These are phyloP conservation scores for Phytophthora hibernalis DNA, from an alignment of 352 stramenopile species.

Conservation along the genomic window DNA sequence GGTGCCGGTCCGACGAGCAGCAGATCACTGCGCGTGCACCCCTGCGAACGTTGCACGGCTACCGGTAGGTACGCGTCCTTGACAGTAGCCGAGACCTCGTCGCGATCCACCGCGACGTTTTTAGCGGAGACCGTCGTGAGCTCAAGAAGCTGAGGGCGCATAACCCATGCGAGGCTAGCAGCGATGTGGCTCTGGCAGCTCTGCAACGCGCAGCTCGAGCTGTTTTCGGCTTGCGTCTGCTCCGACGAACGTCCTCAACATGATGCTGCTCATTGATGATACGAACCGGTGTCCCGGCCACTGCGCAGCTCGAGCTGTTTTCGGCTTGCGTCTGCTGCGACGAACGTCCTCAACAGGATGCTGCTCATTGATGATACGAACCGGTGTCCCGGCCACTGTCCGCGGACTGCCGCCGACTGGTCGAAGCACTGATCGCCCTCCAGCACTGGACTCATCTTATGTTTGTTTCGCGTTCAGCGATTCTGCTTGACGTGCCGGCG, in stretches of 20 bases:
- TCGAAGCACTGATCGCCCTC: conserved; percentile 31
- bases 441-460: conserved; percentile 22
- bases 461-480: conserved; percentile 8
- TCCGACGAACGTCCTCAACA: not conserved
- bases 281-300: not conserved
- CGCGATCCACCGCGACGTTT: not conserved
- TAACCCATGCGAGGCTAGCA: conserved; percentile 14
- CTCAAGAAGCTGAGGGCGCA: not conserved
- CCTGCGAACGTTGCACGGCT: conserved; percentile 7
- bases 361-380: conserved; percentile 2
- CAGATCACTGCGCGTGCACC: conserved; percentile 15
- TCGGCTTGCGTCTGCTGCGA: conserved; percentile 1
- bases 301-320: too few relatives aligned
- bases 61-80: conserved; percentile 20
- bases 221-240: conserved; percentile 1
- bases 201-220: too few relatives aligned
- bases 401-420: conserved; percentile 28
- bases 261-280: conserved; percentile 10
- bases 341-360: not conserved
- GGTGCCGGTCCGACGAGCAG: conserved; percentile 18
- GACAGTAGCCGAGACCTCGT: conserved; percentile 16
- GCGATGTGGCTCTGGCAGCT: conserved; percentile 12
- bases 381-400: too few relatives aligned
- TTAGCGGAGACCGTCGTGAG: not conserved
- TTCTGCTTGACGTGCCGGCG: conserved; percentile 23